Evolutionary conservation across 225 moss, liverwort and hornwort genomes (phyloP).

Genomic region (Neckera pumila): DNA sequence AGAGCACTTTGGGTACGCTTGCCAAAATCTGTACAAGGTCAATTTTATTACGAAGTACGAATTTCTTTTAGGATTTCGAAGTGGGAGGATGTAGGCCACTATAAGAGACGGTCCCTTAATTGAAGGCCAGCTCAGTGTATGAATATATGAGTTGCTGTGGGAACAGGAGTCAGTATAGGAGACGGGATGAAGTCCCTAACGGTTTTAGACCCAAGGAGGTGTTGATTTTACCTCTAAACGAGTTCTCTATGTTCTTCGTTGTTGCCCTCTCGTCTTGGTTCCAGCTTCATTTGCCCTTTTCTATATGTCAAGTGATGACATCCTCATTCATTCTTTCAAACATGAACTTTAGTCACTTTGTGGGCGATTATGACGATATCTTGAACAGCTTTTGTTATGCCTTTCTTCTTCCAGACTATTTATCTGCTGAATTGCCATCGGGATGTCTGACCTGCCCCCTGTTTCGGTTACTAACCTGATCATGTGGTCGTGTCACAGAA

Average conservation of each 20-base stretch:
- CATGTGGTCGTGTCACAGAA: conserved; percentile 29
- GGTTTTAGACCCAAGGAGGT: not conserved
- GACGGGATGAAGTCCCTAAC: not conserved
- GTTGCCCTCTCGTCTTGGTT: not conserved
- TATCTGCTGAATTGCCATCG: not conserved
- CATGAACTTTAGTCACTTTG: not conserved
- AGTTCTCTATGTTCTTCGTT: not conserved
- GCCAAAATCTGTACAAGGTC: not conserved
- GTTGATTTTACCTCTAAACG: not conserved
- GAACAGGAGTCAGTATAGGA: not conserved
- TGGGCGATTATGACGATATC: not conserved
- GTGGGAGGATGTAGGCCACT: not conserved
- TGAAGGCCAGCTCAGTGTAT: not conserved
- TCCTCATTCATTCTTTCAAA: not conserved
- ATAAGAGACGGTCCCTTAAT: not conserved
- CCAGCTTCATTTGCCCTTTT: not conserved
- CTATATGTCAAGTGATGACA: not conserved
- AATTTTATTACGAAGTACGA: not conserved
- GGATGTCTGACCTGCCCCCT: not conserved
- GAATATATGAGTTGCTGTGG: not conserved
- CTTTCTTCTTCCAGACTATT: not conserved
- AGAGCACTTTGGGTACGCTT: not conserved
- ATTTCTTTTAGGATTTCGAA: not conserved
- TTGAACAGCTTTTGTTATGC: not conserved
- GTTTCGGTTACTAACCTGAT: not conserved